These are phyloP conservation scores for Colletotrichum chlorophyti DNA, from an alignment of 2,329 filamentous ascomycete species.

Conservation along the genomic window DNA sequence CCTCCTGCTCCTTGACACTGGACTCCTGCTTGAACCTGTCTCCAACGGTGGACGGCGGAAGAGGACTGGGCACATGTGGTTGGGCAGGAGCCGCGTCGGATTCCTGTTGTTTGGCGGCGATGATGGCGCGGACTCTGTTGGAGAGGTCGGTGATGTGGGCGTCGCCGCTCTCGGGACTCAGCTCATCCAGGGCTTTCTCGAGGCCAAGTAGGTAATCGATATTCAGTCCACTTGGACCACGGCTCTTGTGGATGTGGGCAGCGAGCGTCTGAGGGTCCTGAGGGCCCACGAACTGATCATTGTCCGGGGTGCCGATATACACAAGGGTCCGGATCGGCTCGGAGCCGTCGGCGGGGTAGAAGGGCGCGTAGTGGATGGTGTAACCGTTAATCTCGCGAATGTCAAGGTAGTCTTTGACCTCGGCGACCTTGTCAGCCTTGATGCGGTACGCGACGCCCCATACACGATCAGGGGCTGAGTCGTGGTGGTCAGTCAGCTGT, in stretches of 20 bases:
- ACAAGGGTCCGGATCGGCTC: constrained; percentile 67
- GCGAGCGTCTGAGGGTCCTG: constrained; percentile 82
- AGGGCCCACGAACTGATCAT: constrained; percentile 88
- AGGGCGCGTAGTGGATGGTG: constrained; percentile 88
- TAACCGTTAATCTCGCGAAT: constrained; percentile 98
- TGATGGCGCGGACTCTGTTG: constrained; percentile 71
- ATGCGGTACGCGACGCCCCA: constrained; percentile 97
- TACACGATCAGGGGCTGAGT: constrained; percentile 68
- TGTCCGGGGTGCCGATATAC: constrained; percentile 93
- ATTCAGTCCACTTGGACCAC: constrained; percentile 88
- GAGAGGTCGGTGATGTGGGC: constrained; percentile 86
- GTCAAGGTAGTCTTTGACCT: constrained; percentile 90
- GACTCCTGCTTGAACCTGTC: constrained; percentile 33
- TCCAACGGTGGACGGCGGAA: constrained; percentile 8
- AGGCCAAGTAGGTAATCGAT: constrained; percentile 86
- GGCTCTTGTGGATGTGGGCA: constrained; percentile 77
- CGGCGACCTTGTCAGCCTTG: constrained; percentile 70
- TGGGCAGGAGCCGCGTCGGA: constrained; percentile 5
- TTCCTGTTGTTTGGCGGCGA: constrained; percentile 35
- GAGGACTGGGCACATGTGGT: constrained; percentile 4
- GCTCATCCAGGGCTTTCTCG: constrained; percentile 73
- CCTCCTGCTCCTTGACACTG: constrained; percentile 59
- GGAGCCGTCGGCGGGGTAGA: constrained; percentile 66
- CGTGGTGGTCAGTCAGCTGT: constrained; percentile 72
- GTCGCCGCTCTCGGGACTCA: constrained; percentile 81